phyloP scores from a whole-genome alignment of 2,329 filamentous ascomycete genomes.

The Epichloe scottii region DNA sequence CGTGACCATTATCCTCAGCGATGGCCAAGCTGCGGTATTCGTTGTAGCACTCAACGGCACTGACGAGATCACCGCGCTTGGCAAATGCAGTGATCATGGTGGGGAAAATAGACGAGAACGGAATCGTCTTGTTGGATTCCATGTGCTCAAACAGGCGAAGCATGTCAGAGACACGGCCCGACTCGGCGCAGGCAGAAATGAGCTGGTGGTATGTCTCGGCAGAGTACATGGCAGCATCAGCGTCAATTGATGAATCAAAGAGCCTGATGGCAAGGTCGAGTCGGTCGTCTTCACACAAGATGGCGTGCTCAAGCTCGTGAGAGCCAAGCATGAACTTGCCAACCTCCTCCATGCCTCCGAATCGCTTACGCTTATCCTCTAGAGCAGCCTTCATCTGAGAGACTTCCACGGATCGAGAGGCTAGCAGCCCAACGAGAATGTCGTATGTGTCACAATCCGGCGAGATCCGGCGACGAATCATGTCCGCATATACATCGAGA shows the following conservation, averaged over 20 bases:
- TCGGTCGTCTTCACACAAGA: constrained; percentile 77
- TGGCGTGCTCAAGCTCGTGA: constrained; percentile 74
- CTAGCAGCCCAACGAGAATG: constrained; percentile 72
- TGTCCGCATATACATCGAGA: constrained; percentile 89
- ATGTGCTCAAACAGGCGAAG: constrained; percentile 83
- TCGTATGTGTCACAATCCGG: constrained; percentile 81
- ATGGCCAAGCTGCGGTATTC: constrained; percentile 88
- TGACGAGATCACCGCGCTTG: constrained; percentile 64
- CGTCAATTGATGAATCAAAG: constrained; percentile 62
- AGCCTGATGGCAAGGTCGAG: constrained; percentile 75
- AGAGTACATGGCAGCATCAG: constrained; percentile 54
- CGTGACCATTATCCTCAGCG: constrained; percentile 62
- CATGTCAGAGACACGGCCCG: constrained; percentile 78
- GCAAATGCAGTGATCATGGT: constrained; percentile 94
- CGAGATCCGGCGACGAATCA: constrained; percentile 73
- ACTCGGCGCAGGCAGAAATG: constrained; percentile 75
- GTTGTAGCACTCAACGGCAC: constrained; percentile 88
- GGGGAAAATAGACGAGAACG: constrained; percentile 73
- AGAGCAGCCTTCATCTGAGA: constrained; percentile 58
- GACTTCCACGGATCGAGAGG: constrained; percentile 69
- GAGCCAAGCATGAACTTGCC: constrained; percentile 84
- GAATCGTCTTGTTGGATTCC: constrained; percentile 62
- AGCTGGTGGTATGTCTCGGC: constrained; percentile 75
- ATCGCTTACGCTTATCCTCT: constrained; percentile 72
- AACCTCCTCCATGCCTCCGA: constrained; percentile 71